phyloP scores from a whole-genome alignment of 768 basidiomycete species.

The Collybia sp. region DNA sequence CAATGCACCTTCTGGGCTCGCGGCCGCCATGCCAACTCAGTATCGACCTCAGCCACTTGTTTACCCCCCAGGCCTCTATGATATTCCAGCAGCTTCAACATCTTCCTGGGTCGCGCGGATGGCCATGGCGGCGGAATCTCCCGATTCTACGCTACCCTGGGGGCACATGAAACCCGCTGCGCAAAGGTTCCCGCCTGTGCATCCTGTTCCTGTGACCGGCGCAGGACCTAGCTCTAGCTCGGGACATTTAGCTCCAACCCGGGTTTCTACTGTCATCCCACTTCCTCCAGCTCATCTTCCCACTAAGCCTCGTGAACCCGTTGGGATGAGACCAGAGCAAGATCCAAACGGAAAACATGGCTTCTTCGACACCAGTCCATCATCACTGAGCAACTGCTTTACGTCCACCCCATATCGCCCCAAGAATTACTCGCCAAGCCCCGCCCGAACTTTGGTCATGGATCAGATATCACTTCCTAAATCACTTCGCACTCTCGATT shows the following conservation, averaged over 20 bases:
- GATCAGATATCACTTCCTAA: slow-evolving; percentile 44
- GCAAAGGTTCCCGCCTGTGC: background rate
- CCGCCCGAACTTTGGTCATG: slow-evolving; percentile 49
- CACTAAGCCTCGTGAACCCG: slow-evolving; percentile 16
- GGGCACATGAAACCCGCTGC: no score
- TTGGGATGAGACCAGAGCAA: slow-evolving; percentile 43
- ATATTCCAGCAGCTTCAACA: slow-evolving; percentile 8
- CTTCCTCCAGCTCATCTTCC: slow-evolving; percentile 12
- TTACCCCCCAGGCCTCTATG: slow-evolving; percentile 7
- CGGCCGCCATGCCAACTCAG: slow-evolving; percentile 1
- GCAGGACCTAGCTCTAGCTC: background rate
- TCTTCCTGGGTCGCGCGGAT: slow-evolving; percentile 37
- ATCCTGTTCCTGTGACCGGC: background rate
- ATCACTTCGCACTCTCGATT: slow-evolving; percentile 35
- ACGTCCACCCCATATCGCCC: no score
- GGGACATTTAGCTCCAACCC: background rate
- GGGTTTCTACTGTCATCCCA: slow-evolving; percentile 13
- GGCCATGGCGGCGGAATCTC: slow-evolving; percentile 27
- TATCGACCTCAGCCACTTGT: slow-evolving; percentile 3
- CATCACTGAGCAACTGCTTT: no score
- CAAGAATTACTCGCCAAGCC: slow-evolving; percentile 36
- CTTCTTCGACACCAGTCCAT: slow-evolving; percentile 27
- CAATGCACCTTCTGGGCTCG: slow-evolving; percentile 7
- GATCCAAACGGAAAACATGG: slow-evolving; percentile 43
- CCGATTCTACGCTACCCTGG: background rate